Conservation (phyloP, 2,329 filamentous ascomycete species). For the Nemania serpens region DNA sequence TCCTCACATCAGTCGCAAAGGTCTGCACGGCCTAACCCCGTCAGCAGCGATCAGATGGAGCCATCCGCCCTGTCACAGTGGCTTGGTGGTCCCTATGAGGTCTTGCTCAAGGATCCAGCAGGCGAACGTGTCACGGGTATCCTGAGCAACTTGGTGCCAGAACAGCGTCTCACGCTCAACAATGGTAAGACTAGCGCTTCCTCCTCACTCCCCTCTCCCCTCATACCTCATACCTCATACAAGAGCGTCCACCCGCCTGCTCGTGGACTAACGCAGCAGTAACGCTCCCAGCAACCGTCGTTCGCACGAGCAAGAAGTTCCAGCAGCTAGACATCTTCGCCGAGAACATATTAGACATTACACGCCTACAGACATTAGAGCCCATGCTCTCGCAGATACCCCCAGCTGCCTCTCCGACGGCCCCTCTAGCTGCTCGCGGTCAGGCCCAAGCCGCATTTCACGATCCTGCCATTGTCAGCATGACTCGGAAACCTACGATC, state of each 20-base stretch:
- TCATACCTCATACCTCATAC: not conserved
- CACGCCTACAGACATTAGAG: constrained; percentile 16
- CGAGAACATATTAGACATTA: constrained; percentile 37
- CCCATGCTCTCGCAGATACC: not conserved
- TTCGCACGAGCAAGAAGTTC: constrained; percentile 29
- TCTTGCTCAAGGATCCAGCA: constrained; percentile 33
- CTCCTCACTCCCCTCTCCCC: not conserved
- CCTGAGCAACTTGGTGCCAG: constrained; percentile 31
- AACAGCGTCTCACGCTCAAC: constrained; percentile 33
- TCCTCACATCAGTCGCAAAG: not conserved
- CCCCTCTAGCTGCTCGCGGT: constrained; percentile 36
- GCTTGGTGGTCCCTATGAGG: constrained; percentile 33
- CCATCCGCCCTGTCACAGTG: constrained; percentile 32
- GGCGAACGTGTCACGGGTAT: constrained; percentile 33
- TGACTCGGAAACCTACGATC: constrained; percentile 52
- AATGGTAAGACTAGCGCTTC: constrained; percentile 23
- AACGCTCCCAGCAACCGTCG: constrained; percentile 23
- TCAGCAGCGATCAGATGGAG: constrained; percentile 24
- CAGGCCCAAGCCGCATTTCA: constrained; percentile 57
- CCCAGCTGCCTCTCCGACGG: constrained; percentile 24
- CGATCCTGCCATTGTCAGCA: constrained; percentile 83
- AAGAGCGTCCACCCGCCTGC: not conserved
- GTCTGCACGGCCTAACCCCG: not conserved
- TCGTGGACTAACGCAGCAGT: constrained; percentile 2
- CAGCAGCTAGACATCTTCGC: constrained; percentile 31